Conservation (phyloP, 371 early-diverging fungal species). For the Quaeritorhiza haematococci region DNA sequence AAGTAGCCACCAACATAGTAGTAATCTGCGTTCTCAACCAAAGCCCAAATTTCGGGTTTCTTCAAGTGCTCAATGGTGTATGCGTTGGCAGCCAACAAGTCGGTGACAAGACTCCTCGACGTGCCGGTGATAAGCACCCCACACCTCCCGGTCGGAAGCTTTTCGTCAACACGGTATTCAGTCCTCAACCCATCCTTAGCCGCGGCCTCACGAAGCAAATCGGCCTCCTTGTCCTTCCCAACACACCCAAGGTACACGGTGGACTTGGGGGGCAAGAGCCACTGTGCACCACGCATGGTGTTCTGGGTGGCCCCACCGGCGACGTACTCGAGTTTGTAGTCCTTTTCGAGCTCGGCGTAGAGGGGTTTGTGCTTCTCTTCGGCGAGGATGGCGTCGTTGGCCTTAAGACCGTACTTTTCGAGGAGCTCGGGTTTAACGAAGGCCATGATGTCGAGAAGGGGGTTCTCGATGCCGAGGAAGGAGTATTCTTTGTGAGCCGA, state of each 20-base stretch:
- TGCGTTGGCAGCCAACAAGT: constrained; percentile 89
- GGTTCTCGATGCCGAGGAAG: constrained; percentile 86
- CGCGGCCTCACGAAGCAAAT: constrained; percentile 70
- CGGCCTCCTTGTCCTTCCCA: constrained; percentile 77
- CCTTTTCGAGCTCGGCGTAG: constrained; percentile 75
- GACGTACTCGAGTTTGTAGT: constrained; percentile 72
- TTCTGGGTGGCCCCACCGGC: constrained; percentile 97
- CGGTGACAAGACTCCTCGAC: constrained; percentile 81
- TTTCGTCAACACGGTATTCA: constrained; percentile 72
- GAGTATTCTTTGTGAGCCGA: constrained; percentile 21
- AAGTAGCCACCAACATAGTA: constrained; percentile 92
- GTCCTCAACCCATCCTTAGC: constrained; percentile 78
- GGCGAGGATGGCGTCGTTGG: constrained; percentile 93
- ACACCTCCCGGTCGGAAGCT: constrained; percentile 86
- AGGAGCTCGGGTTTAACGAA: constrained; percentile 67
- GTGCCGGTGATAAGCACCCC: constrained; percentile 89
- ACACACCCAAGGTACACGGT: constrained; percentile 89
- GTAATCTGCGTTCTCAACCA: constrained; percentile 82
- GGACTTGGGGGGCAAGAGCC: constrained; percentile 76
- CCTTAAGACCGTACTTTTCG: constrained; percentile 78
- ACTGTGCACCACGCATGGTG: constrained; percentile 73
- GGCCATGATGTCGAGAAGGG: constrained; percentile 92
- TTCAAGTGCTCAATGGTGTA: constrained; percentile 70
- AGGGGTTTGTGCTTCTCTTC: constrained; percentile 74
- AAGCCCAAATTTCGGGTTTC: constrained; percentile 72